Base-by-base conservation (phyloP, 495 filamentous ascomycete genomes). In the Penicillium nucicola region DNA sequence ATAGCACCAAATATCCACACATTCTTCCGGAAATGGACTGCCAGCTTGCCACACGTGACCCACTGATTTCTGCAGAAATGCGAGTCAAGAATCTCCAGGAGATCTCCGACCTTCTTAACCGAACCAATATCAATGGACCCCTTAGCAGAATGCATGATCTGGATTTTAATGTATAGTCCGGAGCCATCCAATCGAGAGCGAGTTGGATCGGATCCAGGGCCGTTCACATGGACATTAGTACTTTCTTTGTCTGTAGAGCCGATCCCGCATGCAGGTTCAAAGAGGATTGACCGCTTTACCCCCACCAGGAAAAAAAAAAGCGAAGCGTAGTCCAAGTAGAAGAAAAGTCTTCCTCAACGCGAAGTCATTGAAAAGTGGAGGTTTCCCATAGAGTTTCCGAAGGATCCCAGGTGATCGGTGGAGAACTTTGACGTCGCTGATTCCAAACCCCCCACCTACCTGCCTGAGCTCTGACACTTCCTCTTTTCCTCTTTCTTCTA, bases 381-480 rank as follows among this genome's bases (percentile, higher is more conserved):
- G 38, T 54, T 52, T 56, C 28, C 23, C 48, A 62, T 58, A 63
- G 56, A 63, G 56, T 60, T 62, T 60, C 59, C 62, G 51, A 52
- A 62, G 59, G 51, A 50, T 60, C 50, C 56, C 62, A 65, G 59
- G 54, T 57, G 62, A 64, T 61, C 60, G 60, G 69, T 69, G 69
- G 67, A 69, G 66, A 55, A 59, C 58, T 68, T 68, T 70, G 67
- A 69, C 65, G 65, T 70, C 61, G 61, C 64, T 58, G 65, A 68
- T 46, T 64, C 55, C n/a, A n/a, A n/a, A n/a, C n/a, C n/a, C n/a
- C 45, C 40, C 38, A 53, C 48, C 48, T 57, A 57, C 57, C 52
- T 61, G 19, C 50, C 52, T 46, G 39, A 59, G 44, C 59, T 48
- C 47, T 51, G 45, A 56, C 48, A 42, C 46, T 48, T 36, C 39